Conservation (phyloP, 2,329 filamentous ascomycete species). For the Tolypocladium endophyticum region DNA sequence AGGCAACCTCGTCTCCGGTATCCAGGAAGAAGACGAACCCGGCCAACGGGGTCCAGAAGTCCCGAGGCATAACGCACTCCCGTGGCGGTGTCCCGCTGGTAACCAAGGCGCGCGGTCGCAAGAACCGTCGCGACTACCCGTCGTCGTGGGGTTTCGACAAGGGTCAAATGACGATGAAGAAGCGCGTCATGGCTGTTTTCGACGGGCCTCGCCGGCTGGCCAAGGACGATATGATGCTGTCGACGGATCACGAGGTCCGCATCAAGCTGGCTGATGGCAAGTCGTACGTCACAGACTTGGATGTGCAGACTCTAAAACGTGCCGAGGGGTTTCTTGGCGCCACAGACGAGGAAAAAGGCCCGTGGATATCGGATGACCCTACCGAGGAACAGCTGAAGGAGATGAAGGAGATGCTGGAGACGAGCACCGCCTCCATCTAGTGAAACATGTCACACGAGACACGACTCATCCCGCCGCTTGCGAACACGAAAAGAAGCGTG, state of each 20-base stretch:
- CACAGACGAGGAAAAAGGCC: conserved; percentile 77
- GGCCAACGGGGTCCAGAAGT: conserved; percentile 50
- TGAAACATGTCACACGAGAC: background rate
- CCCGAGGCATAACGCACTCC: conserved; percentile 65
- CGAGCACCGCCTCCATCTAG: conserved; percentile 9
- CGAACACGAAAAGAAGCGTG: background rate
- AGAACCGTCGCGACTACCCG: conserved; percentile 89
- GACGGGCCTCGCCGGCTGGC: conserved; percentile 78
- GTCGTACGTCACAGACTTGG: conserved; percentile 83
- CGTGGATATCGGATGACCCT: conserved; percentile 68
- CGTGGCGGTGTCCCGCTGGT: conserved; percentile 57
- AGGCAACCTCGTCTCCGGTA: conserved; percentile 27
- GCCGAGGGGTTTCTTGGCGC: conserved; percentile 76
- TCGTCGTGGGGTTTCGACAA: conserved; percentile 86
- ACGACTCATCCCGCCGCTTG: background rate
- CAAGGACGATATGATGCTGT: conserved; percentile 99
- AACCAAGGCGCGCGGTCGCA: conserved; percentile 58
- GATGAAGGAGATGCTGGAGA: conserved; percentile 42
- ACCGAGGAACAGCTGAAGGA: conserved; percentile 49
- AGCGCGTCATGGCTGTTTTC: conserved; percentile 87
- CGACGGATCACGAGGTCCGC: conserved; percentile 87
- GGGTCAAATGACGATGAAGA: conserved; percentile 96
- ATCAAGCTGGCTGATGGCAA: conserved; percentile 66
- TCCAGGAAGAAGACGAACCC: conserved; percentile 48
- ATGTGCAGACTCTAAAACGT: conserved; percentile 78